Conservation (phyloP, 202 grass and related monocot species). For the Carex sylvatica region DNA sequence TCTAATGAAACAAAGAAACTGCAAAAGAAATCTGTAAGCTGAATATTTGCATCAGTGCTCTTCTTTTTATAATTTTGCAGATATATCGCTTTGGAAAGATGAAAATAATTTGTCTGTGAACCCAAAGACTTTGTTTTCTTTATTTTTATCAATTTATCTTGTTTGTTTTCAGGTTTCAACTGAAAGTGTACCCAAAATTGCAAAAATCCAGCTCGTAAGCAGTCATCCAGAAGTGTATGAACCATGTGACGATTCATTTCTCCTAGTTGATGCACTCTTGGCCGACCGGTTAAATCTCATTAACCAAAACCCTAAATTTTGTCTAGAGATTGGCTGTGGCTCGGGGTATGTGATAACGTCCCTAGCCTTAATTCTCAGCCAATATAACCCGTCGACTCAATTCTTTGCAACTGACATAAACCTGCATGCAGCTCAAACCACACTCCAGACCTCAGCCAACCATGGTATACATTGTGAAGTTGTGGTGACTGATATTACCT, state of each 20-base stretch:
- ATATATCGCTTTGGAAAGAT: background rate
- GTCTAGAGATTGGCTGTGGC: slow-evolving; percentile 76
- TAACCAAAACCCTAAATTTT: slow-evolving; percentile 59
- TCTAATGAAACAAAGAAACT: background rate
- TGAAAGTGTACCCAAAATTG: slow-evolving; percentile 55
- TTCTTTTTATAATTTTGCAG: background rate
- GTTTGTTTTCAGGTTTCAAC: slow-evolving; percentile 37
- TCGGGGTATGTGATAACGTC: slow-evolving; percentile 95
- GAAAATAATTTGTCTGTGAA: background rate
- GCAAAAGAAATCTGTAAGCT: slow-evolving; percentile 4
- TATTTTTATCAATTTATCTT: slow-evolving; percentile 16
- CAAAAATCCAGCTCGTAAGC: slow-evolving; percentile 73
- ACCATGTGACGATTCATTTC: slow-evolving; percentile 92
- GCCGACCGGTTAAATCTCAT: slow-evolving; percentile 69
- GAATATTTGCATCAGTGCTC: background rate
- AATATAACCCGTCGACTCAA: slow-evolving; percentile 53
- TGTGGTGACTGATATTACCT: slow-evolving; percentile 66
- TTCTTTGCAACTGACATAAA: slow-evolving; percentile 94
- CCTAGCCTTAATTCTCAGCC: slow-evolving; percentile 74
- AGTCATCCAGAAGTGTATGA: slow-evolving; percentile 85
- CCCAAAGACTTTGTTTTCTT: background rate
- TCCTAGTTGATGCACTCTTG: slow-evolving; percentile 87
- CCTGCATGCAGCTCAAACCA: slow-evolving; percentile 62
- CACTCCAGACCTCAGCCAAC: slow-evolving; percentile 65
- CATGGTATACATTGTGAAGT: slow-evolving; percentile 81